Evolutionary conservation across 352 stramenopile species (phyloP), one percentile per base, ranked within the genome.

Genomic region (Globisporangium abappressorium): DNA sequence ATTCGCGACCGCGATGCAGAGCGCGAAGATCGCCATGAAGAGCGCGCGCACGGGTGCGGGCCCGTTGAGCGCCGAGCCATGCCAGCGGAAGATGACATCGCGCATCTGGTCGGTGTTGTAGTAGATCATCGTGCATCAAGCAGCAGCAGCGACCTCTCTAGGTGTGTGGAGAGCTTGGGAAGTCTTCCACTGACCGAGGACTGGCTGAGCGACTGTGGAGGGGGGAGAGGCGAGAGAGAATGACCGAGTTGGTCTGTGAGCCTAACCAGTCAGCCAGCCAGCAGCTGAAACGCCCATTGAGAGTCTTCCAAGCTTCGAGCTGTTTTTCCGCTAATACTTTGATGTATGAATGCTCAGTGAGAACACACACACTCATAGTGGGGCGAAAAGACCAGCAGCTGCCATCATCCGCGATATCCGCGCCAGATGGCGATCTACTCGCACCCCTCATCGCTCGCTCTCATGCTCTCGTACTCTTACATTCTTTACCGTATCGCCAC

Each of bases 21-120:
- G 57, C 5, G 86, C 86, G 12, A 94, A 77, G 38, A 90, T 65
- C 34, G 86, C 83, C 80, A 94, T 89, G 54, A 84, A 64, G 24
- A 94, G 57, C 1, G 86, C 80, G 43, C 84, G 84, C 62, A 82
- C 36, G 3, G 84, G 86, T 11, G 82, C 84, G 18, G 87, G 75
- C 1, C 86, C 86, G 36, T 89, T 90, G 55, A 94, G 70, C n/a
- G 86, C 83, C 20, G 86, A 93, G 22, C 84, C 86, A 46, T 94
- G 84, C 79, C 80, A 88, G 24, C 82, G 81, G 59, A 86, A 79
- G 47, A 94, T 64, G 20, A 93, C 76, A 20, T 70, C 72, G 68
- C 80, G 81, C 5, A 94, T 68, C 33, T 81, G 75, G 26, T 73
- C 69, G n/a, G 81, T 84, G 71, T 86, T 74, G 72, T 94, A 94